These are phyloP conservation scores for Cichorium intybus DNA, from an alignment of 140 eudicot genomes.

Conservation along the genomic window DNA sequence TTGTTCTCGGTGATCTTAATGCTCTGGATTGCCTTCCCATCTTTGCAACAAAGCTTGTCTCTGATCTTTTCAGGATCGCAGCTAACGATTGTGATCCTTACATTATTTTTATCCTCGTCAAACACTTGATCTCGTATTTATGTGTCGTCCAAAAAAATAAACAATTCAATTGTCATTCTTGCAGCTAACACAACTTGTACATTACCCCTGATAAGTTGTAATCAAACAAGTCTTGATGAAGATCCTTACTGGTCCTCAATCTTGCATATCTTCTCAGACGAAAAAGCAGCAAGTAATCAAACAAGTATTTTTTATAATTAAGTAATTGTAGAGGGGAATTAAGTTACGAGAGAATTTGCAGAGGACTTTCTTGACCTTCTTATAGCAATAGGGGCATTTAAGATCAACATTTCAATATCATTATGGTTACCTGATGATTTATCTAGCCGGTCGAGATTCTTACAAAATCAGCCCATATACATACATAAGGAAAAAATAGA, in stretches of 20 bases:
- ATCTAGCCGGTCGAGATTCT: neutral
- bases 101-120: conserved; percentile 46
- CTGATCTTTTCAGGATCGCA: conserved; percentile 43
- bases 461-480: neutral
- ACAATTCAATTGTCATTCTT: neutral
- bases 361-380: conserved; percentile 58
- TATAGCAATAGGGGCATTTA: conserved; percentile 55
- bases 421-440: conserved; percentile 31
- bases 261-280: neutral
- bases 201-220: neutral
- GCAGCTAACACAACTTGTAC: neutral
- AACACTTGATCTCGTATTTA: conserved; percentile 49
- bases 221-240: neutral
- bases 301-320: neutral
- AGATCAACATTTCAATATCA: conserved; percentile 67
- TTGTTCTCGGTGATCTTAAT: conserved; percentile 38
- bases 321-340: neutral
- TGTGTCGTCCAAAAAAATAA: conserved; percentile 2
- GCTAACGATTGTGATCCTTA: conserved; percentile 47
- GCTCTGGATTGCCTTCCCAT: conserved; percentile 43
- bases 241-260: too few relatives aligned
- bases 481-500: neutral
- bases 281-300: neutral
- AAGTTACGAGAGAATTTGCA: conserved; percentile 65
- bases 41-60: conserved; percentile 51